Evolutionary conservation across 2,329 filamentous ascomycete species (phyloP).

Genomic region (Camillea tinctor): DNA sequence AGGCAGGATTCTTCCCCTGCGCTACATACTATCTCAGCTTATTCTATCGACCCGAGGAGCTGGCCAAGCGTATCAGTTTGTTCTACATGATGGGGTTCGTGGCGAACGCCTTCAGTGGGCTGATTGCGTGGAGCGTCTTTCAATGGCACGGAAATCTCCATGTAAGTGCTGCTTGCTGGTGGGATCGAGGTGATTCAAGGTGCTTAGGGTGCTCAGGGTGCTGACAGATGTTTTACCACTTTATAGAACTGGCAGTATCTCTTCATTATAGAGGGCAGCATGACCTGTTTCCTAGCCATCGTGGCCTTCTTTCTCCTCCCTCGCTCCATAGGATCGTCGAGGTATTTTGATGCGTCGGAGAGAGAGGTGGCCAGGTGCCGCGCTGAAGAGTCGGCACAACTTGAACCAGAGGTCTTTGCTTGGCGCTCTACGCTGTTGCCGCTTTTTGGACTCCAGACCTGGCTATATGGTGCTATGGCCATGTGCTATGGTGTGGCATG

Average conservation of each 20-base stretch:
- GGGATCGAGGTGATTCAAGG: neutral
- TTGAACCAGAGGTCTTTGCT: slow-evolving; percentile 9
- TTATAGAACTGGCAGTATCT: slow-evolving; percentile 21
- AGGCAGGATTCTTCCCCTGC: slow-evolving; percentile 28
- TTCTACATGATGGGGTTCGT: slow-evolving; percentile 23
- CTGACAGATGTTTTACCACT: neutral
- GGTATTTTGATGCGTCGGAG: slow-evolving; percentile 8
- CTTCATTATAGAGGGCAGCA: slow-evolving; percentile 25
- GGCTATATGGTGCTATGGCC: slow-evolving; percentile 14
- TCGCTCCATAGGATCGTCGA: slow-evolving; percentile 9
- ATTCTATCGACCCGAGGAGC: slow-evolving; percentile 25
- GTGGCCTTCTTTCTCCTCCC: slow-evolving; percentile 15
- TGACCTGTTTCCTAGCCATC: slow-evolving; percentile 16
- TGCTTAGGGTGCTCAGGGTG: no score
- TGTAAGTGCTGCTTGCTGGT: neutral
- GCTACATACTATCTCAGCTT: slow-evolving; percentile 27
- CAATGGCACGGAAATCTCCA: slow-evolving; percentile 15
- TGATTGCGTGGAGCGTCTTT: slow-evolving; percentile 26
- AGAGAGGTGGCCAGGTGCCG: slow-evolving; percentile 7
- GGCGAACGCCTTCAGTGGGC: slow-evolving; percentile 21
- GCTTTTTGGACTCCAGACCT: slow-evolving; percentile 9
- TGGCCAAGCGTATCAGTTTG: slow-evolving; percentile 13
- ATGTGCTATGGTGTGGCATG: slow-evolving; percentile 17
- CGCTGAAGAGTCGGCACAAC: slow-evolving; percentile 10
- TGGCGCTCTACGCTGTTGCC: slow-evolving; percentile 7